These are phyloP conservation scores for Deinandra increscens DNA, from an alignment of 129 eudicot genomes.

Conservation along the genomic window DNA sequence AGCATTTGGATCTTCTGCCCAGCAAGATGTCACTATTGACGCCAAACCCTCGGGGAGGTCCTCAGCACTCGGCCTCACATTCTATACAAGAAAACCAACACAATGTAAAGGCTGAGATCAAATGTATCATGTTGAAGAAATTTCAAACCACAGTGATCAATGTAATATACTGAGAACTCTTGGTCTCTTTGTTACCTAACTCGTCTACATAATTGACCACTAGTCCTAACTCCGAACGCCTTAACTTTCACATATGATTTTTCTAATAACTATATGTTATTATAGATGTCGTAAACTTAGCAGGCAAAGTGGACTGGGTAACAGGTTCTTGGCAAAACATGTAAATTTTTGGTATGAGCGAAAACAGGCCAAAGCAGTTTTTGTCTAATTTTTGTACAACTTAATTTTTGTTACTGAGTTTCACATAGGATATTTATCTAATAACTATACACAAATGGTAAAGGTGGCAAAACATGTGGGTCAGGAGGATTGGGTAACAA, in stretches of 20 bases:
- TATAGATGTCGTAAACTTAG: background rate
- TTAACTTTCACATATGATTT: background rate
- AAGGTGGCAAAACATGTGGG: background rate
- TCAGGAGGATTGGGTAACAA: background rate
- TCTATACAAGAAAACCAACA: conserved; percentile 40
- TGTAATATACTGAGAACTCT: background rate
- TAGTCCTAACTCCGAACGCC: background rate
- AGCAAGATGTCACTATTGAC: conserved; percentile 71
- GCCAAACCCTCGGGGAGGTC: conserved; percentile 78
- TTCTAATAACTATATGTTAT: background rate
- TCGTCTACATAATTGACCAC: background rate
- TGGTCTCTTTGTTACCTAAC: background rate
- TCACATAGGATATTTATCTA: background rate
- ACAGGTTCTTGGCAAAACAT: background rate
- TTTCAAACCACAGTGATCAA: background rate
- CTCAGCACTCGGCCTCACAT: conserved; percentile 79
- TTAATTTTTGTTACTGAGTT: background rate
- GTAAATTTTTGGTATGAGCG: background rate
- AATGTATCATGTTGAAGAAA: background rate
- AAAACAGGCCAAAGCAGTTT: background rate
- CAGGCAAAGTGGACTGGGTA: background rate
- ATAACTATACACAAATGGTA: background rate
- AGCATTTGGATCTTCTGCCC: conserved; percentile 82
- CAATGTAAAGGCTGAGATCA: conserved; percentile 13
- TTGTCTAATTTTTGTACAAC: background rate